Evolutionary conservation across 1,284 basidiomycete species (phyloP).

Genomic region (Trichosporon ovoides): DNA sequence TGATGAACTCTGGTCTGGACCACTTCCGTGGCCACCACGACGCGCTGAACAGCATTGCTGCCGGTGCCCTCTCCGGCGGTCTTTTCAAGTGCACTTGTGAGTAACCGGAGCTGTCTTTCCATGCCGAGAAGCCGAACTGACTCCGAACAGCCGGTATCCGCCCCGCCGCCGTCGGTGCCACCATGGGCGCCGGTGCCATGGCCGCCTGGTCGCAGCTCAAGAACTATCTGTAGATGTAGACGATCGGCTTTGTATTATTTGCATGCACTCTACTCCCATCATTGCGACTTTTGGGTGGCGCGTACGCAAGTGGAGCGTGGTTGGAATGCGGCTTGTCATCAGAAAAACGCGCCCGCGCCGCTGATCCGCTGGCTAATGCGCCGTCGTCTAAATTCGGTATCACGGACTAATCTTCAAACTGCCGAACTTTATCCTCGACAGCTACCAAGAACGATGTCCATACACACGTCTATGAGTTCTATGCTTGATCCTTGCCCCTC

Average conservation of each 20-base stretch:
- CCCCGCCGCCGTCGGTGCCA: slow-evolving; percentile 80
- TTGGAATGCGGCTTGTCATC: neutral
- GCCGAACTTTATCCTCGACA: neutral
- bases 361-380: neutral
- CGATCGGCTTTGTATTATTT: slow-evolving; percentile 8
- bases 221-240: slow-evolving; percentile 51
- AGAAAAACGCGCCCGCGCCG: neutral
- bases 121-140: slow-evolving; percentile 21
- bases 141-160: slow-evolving; percentile 75
- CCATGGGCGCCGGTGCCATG: slow-evolving; percentile 78
- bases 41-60: slow-evolving; percentile 79
- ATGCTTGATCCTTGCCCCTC: too few species aligned
- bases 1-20: slow-evolving; percentile 91
- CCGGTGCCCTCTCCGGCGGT: slow-evolving; percentile 84
- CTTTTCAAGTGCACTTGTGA: slow-evolving; percentile 90
- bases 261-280: slow-evolving; percentile 14
- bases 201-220: slow-evolving; percentile 90
- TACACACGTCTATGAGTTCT: too few species aligned
- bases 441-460: too few species aligned
- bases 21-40: slow-evolving; percentile 85
- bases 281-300: neutral
- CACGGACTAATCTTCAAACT: neutral
- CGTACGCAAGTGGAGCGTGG: neutral
- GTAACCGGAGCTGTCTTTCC: slow-evolving; percentile 42
- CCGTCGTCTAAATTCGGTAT: neutral